phyloP scores from a whole-genome alignment of 1,284 basidiomycete genomes.

The Cutaneotrichosporon dermatis region DNA sequence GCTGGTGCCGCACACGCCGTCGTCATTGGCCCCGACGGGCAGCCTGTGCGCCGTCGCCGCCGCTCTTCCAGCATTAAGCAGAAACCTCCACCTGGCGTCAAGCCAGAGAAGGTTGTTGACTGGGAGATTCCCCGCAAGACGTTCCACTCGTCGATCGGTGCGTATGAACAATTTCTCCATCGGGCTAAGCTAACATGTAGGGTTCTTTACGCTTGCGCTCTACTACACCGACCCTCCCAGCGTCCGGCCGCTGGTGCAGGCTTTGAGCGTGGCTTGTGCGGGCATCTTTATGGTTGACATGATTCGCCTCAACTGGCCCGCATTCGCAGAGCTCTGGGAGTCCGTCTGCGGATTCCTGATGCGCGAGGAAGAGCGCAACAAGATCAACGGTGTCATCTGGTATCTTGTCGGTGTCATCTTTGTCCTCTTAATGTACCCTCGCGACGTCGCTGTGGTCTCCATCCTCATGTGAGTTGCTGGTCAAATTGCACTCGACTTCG shows the following conservation, averaged over 20 bases:
- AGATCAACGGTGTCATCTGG: constrained; percentile 87
- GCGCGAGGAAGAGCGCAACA: constrained; percentile 84
- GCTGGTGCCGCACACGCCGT: constrained; percentile 1
- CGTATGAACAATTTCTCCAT: constrained; percentile 32
- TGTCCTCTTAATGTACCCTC: constrained; percentile 72
- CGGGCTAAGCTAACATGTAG: constrained; percentile 49
- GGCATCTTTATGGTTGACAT: constrained; percentile 72
- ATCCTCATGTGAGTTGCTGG: constrained; percentile 69
- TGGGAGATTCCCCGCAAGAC: constrained; percentile 85
- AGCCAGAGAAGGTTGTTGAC: constrained; percentile 44
- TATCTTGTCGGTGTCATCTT: constrained; percentile 88
- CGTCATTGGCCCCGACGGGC: constrained; percentile 10
- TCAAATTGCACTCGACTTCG: not conserved
- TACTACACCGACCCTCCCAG: constrained; percentile 49
- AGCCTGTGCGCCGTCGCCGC: constrained; percentile 30
- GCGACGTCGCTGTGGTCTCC: constrained; percentile 80
- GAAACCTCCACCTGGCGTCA: constrained; percentile 44
- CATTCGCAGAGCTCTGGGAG: constrained; percentile 75
- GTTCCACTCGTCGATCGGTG: constrained; percentile 85
- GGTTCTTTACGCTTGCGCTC: constrained; percentile 77
- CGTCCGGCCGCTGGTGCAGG: constrained; percentile 57
- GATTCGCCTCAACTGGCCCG: constrained; percentile 65
- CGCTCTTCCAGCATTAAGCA: constrained; percentile 35
- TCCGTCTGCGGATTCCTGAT: constrained; percentile 77
- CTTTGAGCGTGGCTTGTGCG: constrained; percentile 64